Evolutionary conservation across 805 yeast species (phyloP), one percentile per base, ranked within the genome.

Genomic region (Metschnikowia shivogae): DNA sequence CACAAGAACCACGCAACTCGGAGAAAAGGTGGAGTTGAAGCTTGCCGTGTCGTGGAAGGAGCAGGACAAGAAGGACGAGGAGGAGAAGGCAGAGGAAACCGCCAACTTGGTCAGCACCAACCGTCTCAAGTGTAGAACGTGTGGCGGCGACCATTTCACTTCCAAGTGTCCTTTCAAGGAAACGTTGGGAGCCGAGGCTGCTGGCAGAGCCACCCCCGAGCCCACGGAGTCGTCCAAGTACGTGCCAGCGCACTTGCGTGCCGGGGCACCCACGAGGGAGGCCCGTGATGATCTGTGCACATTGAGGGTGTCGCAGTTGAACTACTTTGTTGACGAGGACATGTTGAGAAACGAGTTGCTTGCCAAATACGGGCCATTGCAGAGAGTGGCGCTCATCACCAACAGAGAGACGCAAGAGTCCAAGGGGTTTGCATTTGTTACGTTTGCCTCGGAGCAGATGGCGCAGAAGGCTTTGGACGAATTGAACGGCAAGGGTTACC

Each of bases 81-180:
- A 74, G 66, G 61, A 69, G 66, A 59, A 68, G 70, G 63, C 75
- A 63, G 73, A 70, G 67, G 62, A 68, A 64, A 53, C 67, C 67
- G 63, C 70, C 52, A 62, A 61, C 50, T 53, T 61, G 53, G 62
- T 63, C 45, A 61, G 67, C 27, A 57, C 72, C 53, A 74, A 71
- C 57, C 64, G 78, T 50, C 67, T 81, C 53, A 72, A 68, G 57
- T 93, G 99, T 80, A 87, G 97, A 79, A 72, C 78, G 44, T 93
- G 99, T 84, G 86, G 86, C 49, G 97, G 96, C 62, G 85, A 81
- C 56, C 99, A 93, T 76, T 87, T 83, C 78, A 86, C 97, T 34
- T 73, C 89, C 65, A 84, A 85, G 72, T 93, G 99, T 86, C 99
- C 99, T 52, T 89, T 81, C 79, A 90, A 86, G 73, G 95, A 85